Base-by-base conservation (phyloP, 352 stramenopile genomes). In the Phytophthora tentaculata region DNA sequence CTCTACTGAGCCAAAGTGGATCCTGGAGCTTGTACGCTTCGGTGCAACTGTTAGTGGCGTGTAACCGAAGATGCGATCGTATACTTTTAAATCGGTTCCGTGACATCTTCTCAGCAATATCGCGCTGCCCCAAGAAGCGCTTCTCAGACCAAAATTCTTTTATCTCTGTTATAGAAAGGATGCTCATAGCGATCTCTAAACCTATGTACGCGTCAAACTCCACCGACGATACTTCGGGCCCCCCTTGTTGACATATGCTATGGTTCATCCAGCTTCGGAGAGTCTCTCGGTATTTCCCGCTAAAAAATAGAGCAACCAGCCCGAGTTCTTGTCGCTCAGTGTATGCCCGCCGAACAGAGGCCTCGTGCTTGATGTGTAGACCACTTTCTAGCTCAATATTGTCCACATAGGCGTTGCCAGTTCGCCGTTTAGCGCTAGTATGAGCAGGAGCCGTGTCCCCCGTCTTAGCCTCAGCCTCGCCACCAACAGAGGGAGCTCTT, bases 171-270 rank as follows among this genome's bases (percentile, higher is more conserved):
- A 66, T 9, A 1, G 59, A 49, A 0, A 24, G 8, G 7, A 66
- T 53, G 6, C 49, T 20, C 35, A 54, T 66, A 5, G 59, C 50
- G 16, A 66, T 60, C 26, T 54, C 59, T 0, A 59, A 13, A 10
- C 59, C 59, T 0, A 66, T 17, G 32, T 48, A 66, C 16, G 59
- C 49, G 14, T 66, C 59, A 48, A 59, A 39, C 19, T 55, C 49
- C 10, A 37, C 8, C 0, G 20, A 24, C 0, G 48, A 50, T 5
- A 45, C 22, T 19, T 51, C 14, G 7, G n/a, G 7, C 3, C 49
- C 44, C 23, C 24, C 55, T 16, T 14, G 13, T 17, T 39, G 13
- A 24, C 14, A 26, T 13, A 39, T 16, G 6, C 37, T 55, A 24
- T 23, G 6, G 14, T 55, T 55, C 23, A 6, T 39, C 48, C 48